A percentile compares a stretch with the other conserved stretches of the same genome.
These are phyloP conservation scores for Aspergillus transmontanensis DNA, from an alignment of 2,329 filamentous ascomycete species.

Conservation along the genomic window DNA sequence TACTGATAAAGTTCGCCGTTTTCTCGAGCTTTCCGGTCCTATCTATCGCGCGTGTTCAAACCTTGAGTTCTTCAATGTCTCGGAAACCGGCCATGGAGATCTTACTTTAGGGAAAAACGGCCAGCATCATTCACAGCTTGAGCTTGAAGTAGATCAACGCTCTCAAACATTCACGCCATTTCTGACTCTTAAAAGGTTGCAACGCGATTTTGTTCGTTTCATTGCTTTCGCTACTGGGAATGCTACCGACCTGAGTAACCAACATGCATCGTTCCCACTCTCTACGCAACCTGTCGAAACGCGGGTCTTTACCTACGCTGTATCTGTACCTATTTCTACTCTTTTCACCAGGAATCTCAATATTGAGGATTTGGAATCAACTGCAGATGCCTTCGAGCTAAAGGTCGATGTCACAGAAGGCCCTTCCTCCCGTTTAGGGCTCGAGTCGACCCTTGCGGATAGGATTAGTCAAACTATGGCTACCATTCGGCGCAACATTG, in stretches of 20 bases:
- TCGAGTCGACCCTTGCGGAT: constrained; percentile 43
- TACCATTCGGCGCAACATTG: constrained; percentile 63
- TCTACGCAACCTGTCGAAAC: constrained; percentile 63
- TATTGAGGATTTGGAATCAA: constrained; percentile 67
- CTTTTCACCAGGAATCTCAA: constrained; percentile 59
- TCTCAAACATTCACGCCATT: constrained; percentile 57
- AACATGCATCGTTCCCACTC: constrained; percentile 59
- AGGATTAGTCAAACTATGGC: constrained; percentile 62
- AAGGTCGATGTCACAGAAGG: constrained; percentile 48
- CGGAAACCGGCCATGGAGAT: constrained; percentile 52
- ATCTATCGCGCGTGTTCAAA: constrained; percentile 70
- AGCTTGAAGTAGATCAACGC: constrained; percentile 38
- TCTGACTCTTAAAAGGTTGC: constrained; percentile 67
- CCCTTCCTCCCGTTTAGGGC: constrained; percentile 31
- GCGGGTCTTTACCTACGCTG: constrained; percentile 67
- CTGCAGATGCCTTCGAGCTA: constrained; percentile 68
- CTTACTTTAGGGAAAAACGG: constrained; percentile 22
- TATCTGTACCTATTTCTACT: constrained; percentile 62
- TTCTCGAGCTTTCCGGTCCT: constrained; percentile 53
- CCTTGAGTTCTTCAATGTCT: constrained; percentile 75
- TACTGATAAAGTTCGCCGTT: constrained; percentile 57
- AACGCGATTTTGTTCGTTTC: constrained; percentile 71
- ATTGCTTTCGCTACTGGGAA: constrained; percentile 60
- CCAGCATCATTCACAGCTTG: constrained; percentile 29
- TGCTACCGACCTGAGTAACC: constrained; percentile 31